Evolutionary conservation across 441 rosid genomes (phyloP).

Genomic region (Erodium moschatum): DNA sequence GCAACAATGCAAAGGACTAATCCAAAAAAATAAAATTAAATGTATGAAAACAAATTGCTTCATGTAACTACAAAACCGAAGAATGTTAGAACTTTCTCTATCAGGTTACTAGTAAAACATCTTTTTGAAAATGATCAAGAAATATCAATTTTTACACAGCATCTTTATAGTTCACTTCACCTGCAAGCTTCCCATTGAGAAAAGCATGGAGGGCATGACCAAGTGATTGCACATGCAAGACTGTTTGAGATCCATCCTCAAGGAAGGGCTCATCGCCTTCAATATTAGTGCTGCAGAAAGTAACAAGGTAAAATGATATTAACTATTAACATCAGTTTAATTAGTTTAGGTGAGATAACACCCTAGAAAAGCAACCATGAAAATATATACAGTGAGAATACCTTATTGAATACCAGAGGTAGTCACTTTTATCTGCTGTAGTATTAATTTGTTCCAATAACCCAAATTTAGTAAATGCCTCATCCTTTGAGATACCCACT

Average conservation of each 20-base stretch:
- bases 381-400: constrained; percentile 20
- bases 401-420: constrained; percentile 90
- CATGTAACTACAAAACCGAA: not conserved
- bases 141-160: not conserved
- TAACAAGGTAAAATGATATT: not conserved
- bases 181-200: constrained; percentile 73
- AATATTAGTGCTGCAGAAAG: constrained; percentile 43
- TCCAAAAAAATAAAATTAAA: not conserved
- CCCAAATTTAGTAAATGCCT: constrained; percentile 56
- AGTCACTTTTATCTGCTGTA: constrained; percentile 80
- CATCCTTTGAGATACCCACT: constrained; percentile 60
- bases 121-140: not conserved
- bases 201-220: constrained; percentile 83
- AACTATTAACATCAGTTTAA: not conserved
- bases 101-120: not conserved
- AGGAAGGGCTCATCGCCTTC: constrained; percentile 49
- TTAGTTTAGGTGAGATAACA: constrained; percentile 1
- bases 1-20: not conserved
- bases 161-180: constrained; percentile 27
- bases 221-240: constrained; percentile 73
- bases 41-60: not conserved
- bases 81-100: not conserved
- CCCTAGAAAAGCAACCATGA: not conserved
- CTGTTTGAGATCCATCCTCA: constrained; percentile 55
- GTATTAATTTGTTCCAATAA: constrained; percentile 81